Percentiles rank a stretch among this genome's conserved stretches.
These are phyloP conservation scores for Diplodia mutila DNA, from an alignment of 2,329 filamentous ascomycete species.

Conservation along the genomic window DNA sequence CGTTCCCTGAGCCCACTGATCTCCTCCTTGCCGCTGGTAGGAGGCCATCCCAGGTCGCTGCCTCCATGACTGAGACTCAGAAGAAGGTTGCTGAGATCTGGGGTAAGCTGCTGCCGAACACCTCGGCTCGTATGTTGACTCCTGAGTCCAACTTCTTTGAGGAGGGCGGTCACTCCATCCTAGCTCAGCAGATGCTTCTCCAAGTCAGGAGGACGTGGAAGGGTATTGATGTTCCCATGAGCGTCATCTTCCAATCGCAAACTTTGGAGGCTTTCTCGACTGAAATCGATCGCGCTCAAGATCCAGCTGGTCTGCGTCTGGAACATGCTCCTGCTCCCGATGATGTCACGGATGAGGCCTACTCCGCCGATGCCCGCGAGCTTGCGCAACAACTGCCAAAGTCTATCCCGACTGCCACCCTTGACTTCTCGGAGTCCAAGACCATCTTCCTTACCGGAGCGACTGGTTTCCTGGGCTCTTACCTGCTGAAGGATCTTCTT, in stretches of 20 bases:
- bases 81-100: slow-evolving; percentile 71
- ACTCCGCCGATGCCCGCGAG: slow-evolving; percentile 58
- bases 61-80: slow-evolving; percentile 62
- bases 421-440: slow-evolving; percentile 44
- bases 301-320: slow-evolving; percentile 53
- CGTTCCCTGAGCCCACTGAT: slow-evolving; percentile 77
- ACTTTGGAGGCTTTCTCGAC: slow-evolving; percentile 62
- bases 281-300: slow-evolving; percentile 55
- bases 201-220: slow-evolving; percentile 65
- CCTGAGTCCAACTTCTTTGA: slow-evolving; percentile 74
- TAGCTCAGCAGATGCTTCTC: slow-evolving; percentile 80
- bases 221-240: slow-evolving; percentile 70
- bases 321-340: slow-evolving; percentile 53
- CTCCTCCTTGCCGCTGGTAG: slow-evolving; percentile 61
- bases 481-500: slow-evolving; percentile 76
- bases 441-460: slow-evolving; percentile 85
- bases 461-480: slow-evolving; percentile 86
- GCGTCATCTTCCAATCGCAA: slow-evolving; percentile 69
- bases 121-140: slow-evolving; percentile 69
- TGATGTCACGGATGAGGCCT: slow-evolving; percentile 50
- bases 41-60: slow-evolving; percentile 49
- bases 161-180: slow-evolving; percentile 76
- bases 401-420: slow-evolving; percentile 33
- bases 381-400: slow-evolving; percentile 56
- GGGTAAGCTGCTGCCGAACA: slow-evolving; percentile 68